Evolutionary conservation across 345 rosid genomes (phyloP).

Genomic region (Populus davidiana): DNA sequence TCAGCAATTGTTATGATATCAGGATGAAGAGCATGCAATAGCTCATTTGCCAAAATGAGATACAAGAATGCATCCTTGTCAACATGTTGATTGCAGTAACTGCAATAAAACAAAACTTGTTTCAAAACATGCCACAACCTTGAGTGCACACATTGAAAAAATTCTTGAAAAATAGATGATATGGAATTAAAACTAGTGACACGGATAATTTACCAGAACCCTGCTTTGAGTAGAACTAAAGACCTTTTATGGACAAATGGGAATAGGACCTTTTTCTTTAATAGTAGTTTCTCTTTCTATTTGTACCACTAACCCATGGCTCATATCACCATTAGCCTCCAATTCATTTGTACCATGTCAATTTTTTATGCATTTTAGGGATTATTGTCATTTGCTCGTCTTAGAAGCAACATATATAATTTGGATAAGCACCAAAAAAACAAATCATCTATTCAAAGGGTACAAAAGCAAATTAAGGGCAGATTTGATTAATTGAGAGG

Average conservation of each 20-base stretch:
- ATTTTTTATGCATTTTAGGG: background rate
- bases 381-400: background rate
- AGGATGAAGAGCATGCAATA: conserved; percentile 78
- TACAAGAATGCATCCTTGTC: conserved; percentile 86
- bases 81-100: conserved; percentile 92
- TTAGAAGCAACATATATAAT: background rate
- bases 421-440: background rate
- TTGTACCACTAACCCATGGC: background rate
- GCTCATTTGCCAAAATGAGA: conserved; percentile 91
- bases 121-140: background rate
- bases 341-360: background rate
- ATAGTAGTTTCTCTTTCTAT: background rate
- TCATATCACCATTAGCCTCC: background rate
- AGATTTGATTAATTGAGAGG: background rate
- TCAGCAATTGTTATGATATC: conserved; percentile 89
- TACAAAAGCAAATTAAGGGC: background rate
- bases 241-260: no score
- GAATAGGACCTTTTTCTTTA: background rate
- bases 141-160: background rate
- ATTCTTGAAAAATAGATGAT: background rate
- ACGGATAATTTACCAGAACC: background rate
- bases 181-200: background rate
- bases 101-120: conserved; percentile 37
- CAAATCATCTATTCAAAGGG: background rate
- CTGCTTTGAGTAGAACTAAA: background rate